A percentile compares a stretch with the other conserved stretches of the same genome.
Conservation (phyloP, 148 eudicot genomes). For the Camellia lanceoleosa region DNA sequence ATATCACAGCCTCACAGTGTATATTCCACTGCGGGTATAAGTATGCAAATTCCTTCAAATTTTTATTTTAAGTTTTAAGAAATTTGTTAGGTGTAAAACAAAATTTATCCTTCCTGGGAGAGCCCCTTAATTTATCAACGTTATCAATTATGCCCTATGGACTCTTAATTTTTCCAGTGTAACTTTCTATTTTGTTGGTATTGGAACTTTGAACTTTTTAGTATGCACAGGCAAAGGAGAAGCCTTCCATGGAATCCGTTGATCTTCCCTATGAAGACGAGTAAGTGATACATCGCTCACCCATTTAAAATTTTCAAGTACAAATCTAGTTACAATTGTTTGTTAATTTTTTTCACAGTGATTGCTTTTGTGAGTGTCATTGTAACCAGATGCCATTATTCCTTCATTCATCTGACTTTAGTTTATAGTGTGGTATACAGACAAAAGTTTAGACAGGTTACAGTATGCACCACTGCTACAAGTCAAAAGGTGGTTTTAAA, state of each 20-base stretch:
- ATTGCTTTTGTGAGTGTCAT: neutral
- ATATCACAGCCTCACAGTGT: neutral
- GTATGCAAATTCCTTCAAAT: neutral
- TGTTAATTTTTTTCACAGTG: neutral
- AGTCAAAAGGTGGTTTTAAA: neutral
- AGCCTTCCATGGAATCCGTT: constrained; percentile 65
- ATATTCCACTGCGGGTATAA: neutral
- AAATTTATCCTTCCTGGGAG: neutral
- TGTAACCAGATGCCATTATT: neutral
- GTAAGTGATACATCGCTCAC: constrained; percentile 49
- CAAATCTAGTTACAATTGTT: neutral
- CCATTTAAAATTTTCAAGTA: constrained; percentile 8
- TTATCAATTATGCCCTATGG: neutral
- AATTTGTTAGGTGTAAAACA: neutral
- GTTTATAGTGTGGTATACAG: constrained; percentile 6
- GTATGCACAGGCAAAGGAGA: constrained; percentile 63
- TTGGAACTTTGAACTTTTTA: neutral
- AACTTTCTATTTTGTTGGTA: neutral
- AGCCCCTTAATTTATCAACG: neutral
- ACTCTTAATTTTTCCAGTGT: neutral
- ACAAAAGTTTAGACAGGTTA: neutral
- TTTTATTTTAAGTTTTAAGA: neutral
- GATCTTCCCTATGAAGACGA: constrained; percentile 55
- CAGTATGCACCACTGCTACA: neutral
- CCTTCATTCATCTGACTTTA: neutral